Percentiles rank a stretch among this genome's conserved stretches.
Evolutionary conservation across 495 filamentous ascomycete genomes (phyloP).

Genomic region (Xylaria curta): DNA sequence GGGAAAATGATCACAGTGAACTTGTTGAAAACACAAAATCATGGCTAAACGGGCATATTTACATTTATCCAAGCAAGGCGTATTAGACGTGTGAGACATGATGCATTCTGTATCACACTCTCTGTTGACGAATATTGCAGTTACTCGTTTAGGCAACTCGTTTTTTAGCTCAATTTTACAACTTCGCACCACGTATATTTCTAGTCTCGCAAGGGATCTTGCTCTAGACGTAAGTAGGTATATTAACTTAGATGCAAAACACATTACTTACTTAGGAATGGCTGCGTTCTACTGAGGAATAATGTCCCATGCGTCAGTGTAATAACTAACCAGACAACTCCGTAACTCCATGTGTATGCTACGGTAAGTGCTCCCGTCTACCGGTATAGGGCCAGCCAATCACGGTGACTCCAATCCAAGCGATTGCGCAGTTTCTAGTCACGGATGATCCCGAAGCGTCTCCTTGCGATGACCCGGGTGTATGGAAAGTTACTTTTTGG

Average conservation of each 20-base stretch:
- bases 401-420: not conserved
- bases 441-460: slow-evolving; percentile 7
- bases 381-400: slow-evolving; percentile 21
- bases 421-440: not conserved
- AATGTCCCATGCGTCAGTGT: not conserved
- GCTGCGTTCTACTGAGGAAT: not conserved
- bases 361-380: not conserved
- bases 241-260: not conserved
- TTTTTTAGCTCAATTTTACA: slow-evolving; percentile 1
- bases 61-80: slow-evolving; percentile 1
- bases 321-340: not conserved
- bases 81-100: not conserved
- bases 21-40: not conserved
- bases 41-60: not conserved
- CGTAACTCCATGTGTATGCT: not conserved
- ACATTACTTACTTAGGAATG: not conserved
- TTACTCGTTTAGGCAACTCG: not conserved
- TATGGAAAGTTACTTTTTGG: not conserved
- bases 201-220: not conserved
- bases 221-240: not conserved
- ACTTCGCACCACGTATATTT: not conserved
- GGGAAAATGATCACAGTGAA: not conserved
- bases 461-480: not conserved
- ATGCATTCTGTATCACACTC: not conserved
- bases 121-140: slow-evolving; percentile 6